phyloP scores from a whole-genome alignment of 2,329 filamentous ascomycete species.

The Fusarium azukiicola region DNA sequence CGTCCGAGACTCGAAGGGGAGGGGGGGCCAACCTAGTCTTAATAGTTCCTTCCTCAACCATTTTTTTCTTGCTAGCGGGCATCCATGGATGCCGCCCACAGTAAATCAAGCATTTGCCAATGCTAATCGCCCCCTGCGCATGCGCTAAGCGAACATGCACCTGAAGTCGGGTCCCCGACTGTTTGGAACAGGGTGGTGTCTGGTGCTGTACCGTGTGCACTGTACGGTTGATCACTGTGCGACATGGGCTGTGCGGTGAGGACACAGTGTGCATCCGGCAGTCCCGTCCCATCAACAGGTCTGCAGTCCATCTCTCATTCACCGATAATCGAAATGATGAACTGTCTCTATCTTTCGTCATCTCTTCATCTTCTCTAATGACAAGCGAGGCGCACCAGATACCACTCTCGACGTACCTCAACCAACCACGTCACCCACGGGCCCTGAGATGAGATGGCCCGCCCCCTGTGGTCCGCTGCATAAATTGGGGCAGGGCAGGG shows the following conservation, averaged over 20 bases:
- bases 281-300: neutral
- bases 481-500: neutral
- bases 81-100: neutral
- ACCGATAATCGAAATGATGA: neutral
- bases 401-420: neutral
- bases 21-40: neutral
- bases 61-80: slow-evolving; percentile 5
- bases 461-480: slow-evolving; percentile 4
- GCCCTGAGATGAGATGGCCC: slow-evolving; percentile 9
- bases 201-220: neutral
- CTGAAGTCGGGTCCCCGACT: neutral
- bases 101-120: slow-evolving; percentile 16
- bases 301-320: neutral
- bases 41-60: neutral
- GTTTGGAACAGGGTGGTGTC: neutral
- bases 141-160: neutral
- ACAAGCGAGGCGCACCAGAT: slow-evolving; percentile 1
- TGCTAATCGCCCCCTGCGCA: slow-evolving; percentile 4
- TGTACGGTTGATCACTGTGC: slow-evolving; percentile 1
- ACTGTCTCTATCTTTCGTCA: neutral
- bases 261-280: slow-evolving; percentile 10
- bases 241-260: neutral
- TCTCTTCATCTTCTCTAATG: neutral
- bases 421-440: neutral
- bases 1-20: neutral